These are phyloP conservation scores for Podila minutissima DNA, from an alignment of 192 early-diverging fungal species.

Conservation along the genomic window DNA sequence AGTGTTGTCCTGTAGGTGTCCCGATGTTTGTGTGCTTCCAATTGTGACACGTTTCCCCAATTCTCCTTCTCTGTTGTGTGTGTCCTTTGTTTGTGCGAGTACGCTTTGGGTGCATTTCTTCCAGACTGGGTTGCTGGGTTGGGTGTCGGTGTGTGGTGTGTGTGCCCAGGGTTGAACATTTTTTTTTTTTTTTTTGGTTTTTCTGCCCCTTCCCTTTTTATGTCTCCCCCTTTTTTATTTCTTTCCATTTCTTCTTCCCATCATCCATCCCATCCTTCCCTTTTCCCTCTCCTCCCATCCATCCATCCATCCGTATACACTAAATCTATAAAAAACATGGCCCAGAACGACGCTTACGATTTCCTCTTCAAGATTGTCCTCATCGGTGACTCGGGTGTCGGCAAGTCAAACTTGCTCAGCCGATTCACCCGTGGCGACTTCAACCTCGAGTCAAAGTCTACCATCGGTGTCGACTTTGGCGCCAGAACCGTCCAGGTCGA, in stretches of 20 bases:
- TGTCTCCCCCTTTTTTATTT: slow-evolving; percentile 7
- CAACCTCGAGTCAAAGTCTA: slow-evolving; percentile 52
- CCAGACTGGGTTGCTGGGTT: too few species aligned
- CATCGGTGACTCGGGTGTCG: slow-evolving; percentile 84
- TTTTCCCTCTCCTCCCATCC: not conserved
- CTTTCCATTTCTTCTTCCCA: not conserved
- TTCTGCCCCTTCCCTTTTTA: slow-evolving; percentile 5
- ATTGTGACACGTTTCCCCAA: too few species aligned
- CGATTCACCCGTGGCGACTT: slow-evolving; percentile 73
- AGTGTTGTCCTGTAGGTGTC: too few species aligned
- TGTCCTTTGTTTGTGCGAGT: too few species aligned
- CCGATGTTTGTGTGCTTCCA: too few species aligned
- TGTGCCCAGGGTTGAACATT: not conserved
- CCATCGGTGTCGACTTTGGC: slow-evolving; percentile 56
- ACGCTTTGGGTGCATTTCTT: too few species aligned
- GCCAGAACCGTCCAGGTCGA: slow-evolving; percentile 52
- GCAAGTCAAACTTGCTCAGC: slow-evolving; percentile 83
- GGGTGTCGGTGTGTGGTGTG: not conserved
- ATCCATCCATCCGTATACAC: not conserved
- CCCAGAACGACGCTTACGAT: slow-evolving; percentile 76
- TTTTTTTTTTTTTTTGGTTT: slow-evolving; percentile 1
- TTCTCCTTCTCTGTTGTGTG: too few species aligned
- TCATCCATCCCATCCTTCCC: not conserved
- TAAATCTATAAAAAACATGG: slow-evolving; percentile 24
- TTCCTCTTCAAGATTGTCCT: slow-evolving; percentile 77